Evolutionary conservation across 2,329 filamentous ascomycete genomes (phyloP), one percentile per base, ranked within the genome.

Genomic region (Penicillium sp.): DNA sequence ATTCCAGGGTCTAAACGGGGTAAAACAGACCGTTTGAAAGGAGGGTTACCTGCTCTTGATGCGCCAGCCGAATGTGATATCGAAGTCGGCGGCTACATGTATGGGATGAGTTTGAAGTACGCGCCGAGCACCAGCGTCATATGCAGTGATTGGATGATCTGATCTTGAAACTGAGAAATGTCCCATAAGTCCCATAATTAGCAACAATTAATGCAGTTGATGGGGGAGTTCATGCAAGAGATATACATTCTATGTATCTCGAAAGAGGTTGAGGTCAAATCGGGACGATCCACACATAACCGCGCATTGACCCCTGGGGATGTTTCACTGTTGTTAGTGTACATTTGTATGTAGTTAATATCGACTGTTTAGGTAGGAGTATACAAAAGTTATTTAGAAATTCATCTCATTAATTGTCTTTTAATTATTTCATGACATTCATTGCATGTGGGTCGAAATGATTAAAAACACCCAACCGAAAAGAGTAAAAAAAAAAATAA

Each of bases 101-200:
- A 57, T 61, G 57, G 41, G 51, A 57, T 47, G 39, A 61, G 58
- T 59, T 53, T 60, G 59, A 65, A 40, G 53, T 67, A 67, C 62
- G 64, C 64, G 64, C 65, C 58, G 60, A 49, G 49, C 45, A 57
- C 55, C 53, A 39, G 45, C 57, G 57, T 66, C 57, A 66, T 54
- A 49, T 47, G 29, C 44, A 10, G 29, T 27, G 46, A 53, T 55
- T 48, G 41, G 57, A 46, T 19, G 11, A 13, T 19, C 55, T 31
- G 21, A 39, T 5, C 27, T 29, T 52, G 50, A 55, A 51, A 57
- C 34, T n/a, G 15, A 53, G 16, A 58, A 53, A 65, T 56, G 44
- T 60, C 61, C 65, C 65, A 63, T 64, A 65, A 67, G 44, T 60
- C 61, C 65, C 65, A 66, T 64, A 65, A 67, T 66, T 66, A 65